Percentiles rank a stretch among this genome's conserved stretches.
Evolutionary conservation across 2,329 filamentous ascomycete genomes (phyloP).

Genomic region (Trichophyton rubrum): DNA sequence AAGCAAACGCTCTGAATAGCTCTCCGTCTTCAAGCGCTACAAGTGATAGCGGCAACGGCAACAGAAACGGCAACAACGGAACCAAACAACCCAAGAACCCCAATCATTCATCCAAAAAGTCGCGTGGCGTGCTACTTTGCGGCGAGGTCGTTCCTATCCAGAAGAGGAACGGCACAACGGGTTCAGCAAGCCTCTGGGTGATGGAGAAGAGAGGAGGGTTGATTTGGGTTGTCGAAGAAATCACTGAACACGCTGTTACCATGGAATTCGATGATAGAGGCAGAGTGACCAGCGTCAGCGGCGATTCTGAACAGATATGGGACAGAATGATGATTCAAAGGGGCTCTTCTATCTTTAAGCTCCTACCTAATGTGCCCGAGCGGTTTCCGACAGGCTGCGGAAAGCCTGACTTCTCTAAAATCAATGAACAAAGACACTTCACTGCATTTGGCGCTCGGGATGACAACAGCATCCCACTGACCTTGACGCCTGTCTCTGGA

Average conservation of each 20-base stretch:
- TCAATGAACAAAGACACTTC: constrained; percentile 62
- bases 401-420: constrained; percentile 64
- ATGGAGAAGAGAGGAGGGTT: constrained; percentile 90
- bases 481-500: constrained; percentile 59
- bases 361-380: constrained; percentile 72
- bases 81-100: constrained; percentile 42
- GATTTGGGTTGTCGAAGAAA: constrained; percentile 97
- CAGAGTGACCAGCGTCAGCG: constrained; percentile 54
- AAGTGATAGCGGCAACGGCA: constrained; percentile 1
- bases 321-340: constrained; percentile 54
- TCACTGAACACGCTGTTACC: constrained; percentile 80
- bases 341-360: constrained; percentile 61
- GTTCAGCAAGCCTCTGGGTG: constrained; percentile 92
- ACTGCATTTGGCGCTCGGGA: constrained; percentile 52
- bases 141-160: constrained; percentile 97
- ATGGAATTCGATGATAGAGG: constrained; percentile 68
- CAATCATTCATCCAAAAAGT: constrained; percentile 61
- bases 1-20: constrained; percentile 48
- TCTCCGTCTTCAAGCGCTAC: constrained; percentile 25
- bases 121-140: constrained; percentile 79
- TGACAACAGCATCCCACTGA: constrained; percentile 70
- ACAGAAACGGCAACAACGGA: constrained; percentile 1
- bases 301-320: constrained; percentile 80
- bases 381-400: constrained; percentile 54
- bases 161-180: constrained; percentile 83